A percentile compares a stretch with the other conserved stretches of the same genome.
Evolutionary conservation across 2,329 filamentous ascomycete genomes (phyloP).

Genomic region (Calycina marina): DNA sequence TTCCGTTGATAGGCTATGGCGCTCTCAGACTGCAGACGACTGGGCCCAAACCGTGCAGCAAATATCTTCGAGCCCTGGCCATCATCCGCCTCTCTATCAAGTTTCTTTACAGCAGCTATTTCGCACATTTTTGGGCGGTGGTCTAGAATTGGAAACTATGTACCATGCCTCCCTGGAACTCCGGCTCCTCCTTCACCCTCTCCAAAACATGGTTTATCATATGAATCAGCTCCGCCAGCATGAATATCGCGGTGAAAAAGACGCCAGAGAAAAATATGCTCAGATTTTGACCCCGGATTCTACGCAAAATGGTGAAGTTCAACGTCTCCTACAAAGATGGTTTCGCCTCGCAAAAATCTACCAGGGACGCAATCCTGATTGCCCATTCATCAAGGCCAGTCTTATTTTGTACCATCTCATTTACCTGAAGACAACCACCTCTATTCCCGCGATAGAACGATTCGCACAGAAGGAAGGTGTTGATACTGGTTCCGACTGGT

Average conservation of each 20-base stretch:
- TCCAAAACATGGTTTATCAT: conserved; percentile 51
- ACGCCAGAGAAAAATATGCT: conserved; percentile 29
- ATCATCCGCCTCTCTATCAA: conserved; percentile 34
- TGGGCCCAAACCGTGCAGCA: conserved; percentile 47
- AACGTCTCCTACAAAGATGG: conserved; percentile 50
- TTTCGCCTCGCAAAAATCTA: conserved; percentile 46
- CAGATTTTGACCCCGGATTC: conserved; percentile 46
- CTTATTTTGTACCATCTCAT: conserved; percentile 58
- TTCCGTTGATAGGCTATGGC: conserved; percentile 45
- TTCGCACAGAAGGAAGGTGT: conserved; percentile 46
- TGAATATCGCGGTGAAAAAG: conserved; percentile 39
- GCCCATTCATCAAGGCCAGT: conserved; percentile 47
- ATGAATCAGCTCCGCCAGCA: conserved; percentile 50
- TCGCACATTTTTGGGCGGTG: conserved; percentile 51
- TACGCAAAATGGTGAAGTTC: conserved; percentile 47
- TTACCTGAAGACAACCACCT: conserved; percentile 51
- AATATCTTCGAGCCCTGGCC: conserved; percentile 36
- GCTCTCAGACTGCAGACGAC: conserved; percentile 38
- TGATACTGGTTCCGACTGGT: conserved; percentile 35
- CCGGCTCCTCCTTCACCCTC: conserved; percentile 51
- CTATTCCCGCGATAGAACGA: conserved; percentile 52
- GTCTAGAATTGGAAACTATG: conserved; percentile 34
- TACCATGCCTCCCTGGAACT: conserved; percentile 39
- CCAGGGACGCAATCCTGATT: conserved; percentile 38
- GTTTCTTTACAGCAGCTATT: too few relatives aligned